Evolutionary conservation across 805 yeast species (phyloP).

Genomic region (Kodamaea restingae): DNA sequence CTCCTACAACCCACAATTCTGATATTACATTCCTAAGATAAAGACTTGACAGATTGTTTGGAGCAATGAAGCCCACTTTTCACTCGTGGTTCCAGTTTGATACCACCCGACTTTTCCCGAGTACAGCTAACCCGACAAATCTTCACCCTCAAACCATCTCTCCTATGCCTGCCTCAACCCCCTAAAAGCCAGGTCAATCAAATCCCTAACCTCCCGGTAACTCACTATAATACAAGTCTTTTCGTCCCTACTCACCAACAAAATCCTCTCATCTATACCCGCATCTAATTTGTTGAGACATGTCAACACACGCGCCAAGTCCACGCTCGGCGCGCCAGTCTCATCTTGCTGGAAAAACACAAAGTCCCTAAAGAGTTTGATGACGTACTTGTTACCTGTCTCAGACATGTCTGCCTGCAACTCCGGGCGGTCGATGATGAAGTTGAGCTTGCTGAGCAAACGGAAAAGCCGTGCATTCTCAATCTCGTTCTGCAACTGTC

Average conservation of each 20-base stretch:
- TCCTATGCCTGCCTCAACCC: constrained; percentile 48
- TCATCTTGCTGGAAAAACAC: constrained; percentile 84
- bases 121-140: too few relatives aligned
- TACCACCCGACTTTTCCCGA: too few relatives aligned
- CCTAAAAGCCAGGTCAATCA: constrained; percentile 63
- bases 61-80: too few relatives aligned
- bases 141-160: constrained; percentile 6
- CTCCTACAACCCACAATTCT: too few relatives aligned
- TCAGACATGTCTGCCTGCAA: constrained; percentile 54
- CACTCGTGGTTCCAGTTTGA: too few relatives aligned
- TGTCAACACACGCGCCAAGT: constrained; percentile 74
- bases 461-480: constrained; percentile 89
- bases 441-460: constrained; percentile 74
- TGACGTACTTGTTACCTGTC: constrained; percentile 62
- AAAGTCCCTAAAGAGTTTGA: constrained; percentile 71
- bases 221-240: constrained; percentile 79
- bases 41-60: too few relatives aligned
- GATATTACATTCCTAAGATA: too few relatives aligned
- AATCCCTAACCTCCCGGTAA: constrained; percentile 74
- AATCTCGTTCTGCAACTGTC: constrained; percentile 62
- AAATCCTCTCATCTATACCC: constrained; percentile 78
- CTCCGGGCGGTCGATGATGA: constrained; percentile 73
- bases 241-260: constrained; percentile 81
- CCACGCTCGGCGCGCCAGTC: constrained; percentile 70
- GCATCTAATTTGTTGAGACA: constrained; percentile 88